Percentiles rank a stretch among this genome's conserved stretches.
These are phyloP conservation scores for Apiotrichum siamense DNA, from an alignment of 1,284 basidiomycete species.

Conservation along the genomic window DNA sequence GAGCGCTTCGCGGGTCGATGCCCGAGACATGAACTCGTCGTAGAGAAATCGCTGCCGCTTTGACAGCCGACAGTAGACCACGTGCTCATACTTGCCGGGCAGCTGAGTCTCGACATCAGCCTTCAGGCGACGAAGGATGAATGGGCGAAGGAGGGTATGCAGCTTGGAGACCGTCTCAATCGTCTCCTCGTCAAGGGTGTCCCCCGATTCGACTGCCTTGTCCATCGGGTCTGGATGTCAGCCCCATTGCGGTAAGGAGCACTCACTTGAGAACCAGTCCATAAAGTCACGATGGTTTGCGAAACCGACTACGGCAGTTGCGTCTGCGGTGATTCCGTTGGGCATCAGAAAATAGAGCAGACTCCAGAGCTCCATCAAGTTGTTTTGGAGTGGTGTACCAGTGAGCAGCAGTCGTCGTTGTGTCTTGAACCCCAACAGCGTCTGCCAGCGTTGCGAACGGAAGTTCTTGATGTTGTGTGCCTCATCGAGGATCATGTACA, in stretches of 20 bases:
- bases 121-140: constrained; percentile 89
- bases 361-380: constrained; percentile 92
- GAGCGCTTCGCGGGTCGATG: constrained; percentile 78
- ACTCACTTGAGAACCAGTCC: constrained; percentile 92
- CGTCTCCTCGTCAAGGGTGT: constrained; percentile 72
- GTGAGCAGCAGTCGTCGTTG: constrained; percentile 82
- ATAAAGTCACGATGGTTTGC: constrained; percentile 90
- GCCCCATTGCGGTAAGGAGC: no score
- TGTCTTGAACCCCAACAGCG: constrained; percentile 86
- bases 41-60: constrained; percentile 95
- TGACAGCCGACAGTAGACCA: constrained; percentile 83
- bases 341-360: constrained; percentile 95
- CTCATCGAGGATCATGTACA: constrained; percentile 94
- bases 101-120: constrained; percentile 93
- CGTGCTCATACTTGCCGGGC: constrained; percentile 90
- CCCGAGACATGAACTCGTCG: constrained; percentile 95
- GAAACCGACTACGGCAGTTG: constrained; percentile 64
- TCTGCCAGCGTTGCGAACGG: constrained; percentile 91
- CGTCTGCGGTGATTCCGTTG: constrained; percentile 51
- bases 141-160: constrained; percentile 87
- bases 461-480: constrained; percentile 99
- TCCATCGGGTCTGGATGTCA: constrained; percentile 70
- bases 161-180: constrained; percentile 81
- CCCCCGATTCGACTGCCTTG: constrained; percentile 85
- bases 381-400: constrained; percentile 92